Conservation (phyloP, 345 rosid species). For the Reutealis trisperma region DNA sequence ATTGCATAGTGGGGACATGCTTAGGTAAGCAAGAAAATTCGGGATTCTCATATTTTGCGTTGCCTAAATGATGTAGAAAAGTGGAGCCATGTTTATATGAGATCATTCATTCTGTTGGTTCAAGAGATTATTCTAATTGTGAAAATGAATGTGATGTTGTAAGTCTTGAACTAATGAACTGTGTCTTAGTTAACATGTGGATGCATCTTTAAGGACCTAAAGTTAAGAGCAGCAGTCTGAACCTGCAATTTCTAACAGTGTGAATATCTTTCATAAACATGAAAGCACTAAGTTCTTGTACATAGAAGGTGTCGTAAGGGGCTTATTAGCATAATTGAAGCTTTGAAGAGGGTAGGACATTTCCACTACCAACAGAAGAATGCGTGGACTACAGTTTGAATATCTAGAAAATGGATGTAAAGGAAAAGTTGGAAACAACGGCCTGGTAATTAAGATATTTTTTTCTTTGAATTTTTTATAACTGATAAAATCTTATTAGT, state of each 20-base stretch:
- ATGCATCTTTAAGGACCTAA: background rate
- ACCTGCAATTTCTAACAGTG: background rate
- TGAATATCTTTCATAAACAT: background rate
- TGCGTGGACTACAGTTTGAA: too few species aligned
- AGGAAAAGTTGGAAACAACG: background rate
- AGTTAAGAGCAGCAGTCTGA: background rate
- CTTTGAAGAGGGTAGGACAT: background rate
- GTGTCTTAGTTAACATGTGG: background rate
- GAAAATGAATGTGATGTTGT: background rate
- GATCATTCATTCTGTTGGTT: background rate
- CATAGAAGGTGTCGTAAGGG: background rate
- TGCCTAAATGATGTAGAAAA: background rate
- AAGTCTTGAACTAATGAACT: constrained; percentile 1
- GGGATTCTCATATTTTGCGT: background rate
- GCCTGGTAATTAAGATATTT: background rate
- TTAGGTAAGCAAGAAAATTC: constrained; percentile 36
- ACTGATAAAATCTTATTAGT: background rate
- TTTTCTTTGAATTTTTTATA: background rate
- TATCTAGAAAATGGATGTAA: background rate
- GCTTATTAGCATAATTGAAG: background rate
- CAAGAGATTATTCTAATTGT: background rate
- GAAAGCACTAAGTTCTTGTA: background rate
- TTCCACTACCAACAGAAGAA: too few species aligned
- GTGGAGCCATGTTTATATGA: constrained; percentile 2
- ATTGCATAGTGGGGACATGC: constrained; percentile 47